A percentile compares a stretch with the other conserved stretches of the same genome.
phyloP scores from a whole-genome alignment of 2,329 filamentous ascomycete species.

The Endocalyx cinctus region DNA sequence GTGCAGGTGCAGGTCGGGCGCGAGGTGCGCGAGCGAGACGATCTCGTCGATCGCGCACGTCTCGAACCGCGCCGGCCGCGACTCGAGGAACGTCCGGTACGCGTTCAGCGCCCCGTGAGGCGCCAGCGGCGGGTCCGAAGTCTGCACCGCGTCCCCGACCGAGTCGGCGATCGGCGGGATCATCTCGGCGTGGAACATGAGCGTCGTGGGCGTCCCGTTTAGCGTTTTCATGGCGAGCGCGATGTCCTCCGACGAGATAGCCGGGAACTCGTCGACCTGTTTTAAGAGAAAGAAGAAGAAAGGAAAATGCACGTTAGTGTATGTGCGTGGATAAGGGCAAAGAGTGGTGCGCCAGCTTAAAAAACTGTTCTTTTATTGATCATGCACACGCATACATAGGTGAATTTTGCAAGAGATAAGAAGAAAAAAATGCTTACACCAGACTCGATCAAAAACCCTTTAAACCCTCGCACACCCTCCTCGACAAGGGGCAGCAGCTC shows the following conservation, averaged over 20 bases:
- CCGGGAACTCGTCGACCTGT: conserved; percentile 92
- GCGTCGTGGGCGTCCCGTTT: conserved; percentile 75
- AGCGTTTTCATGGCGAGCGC: conserved; percentile 74
- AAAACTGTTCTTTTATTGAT: too few species aligned
- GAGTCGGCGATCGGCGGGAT: conserved; percentile 79
- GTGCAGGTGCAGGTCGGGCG: conserved; percentile 79
- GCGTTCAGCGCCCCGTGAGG: conserved; percentile 68
- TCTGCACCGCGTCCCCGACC: conserved; percentile 71
- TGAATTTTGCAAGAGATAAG: too few species aligned
- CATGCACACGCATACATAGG: too few species aligned
- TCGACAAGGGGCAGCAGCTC: conserved; percentile 78
- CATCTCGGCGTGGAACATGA: conserved; percentile 99
- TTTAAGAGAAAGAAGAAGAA: conserved; percentile 13
- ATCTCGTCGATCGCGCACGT: conserved; percentile 88
- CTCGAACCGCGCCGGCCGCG: conserved; percentile 84
- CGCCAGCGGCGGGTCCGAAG: conserved; percentile 62
- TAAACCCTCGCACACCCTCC: conserved; percentile 89
- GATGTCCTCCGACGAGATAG: conserved; percentile 77
- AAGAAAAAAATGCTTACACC: too few species aligned
- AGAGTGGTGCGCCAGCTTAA: too few species aligned
- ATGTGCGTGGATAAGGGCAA: too few species aligned
- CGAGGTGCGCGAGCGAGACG: conserved; percentile 71
- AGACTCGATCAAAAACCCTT: conserved; percentile 95
- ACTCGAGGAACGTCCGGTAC: conserved; percentile 89
- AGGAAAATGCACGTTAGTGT: conserved; percentile 2